phyloP scores from a whole-genome alignment of 2,329 filamentous ascomycete genomes.

The Scopulariopsis brevicaulis region DNA sequence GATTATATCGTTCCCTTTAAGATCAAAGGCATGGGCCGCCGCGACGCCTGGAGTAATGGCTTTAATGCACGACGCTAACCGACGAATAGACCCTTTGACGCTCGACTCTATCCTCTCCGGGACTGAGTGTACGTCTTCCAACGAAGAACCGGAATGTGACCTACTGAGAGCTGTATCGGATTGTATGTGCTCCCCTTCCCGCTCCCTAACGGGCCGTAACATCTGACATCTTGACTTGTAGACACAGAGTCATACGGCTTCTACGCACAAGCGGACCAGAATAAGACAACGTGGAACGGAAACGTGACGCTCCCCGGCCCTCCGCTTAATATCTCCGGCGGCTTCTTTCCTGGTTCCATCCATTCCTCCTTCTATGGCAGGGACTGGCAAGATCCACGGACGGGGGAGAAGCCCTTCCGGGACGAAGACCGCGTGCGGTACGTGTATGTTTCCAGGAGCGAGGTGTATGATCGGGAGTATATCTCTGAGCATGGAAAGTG shows the following conservation, averaged over 20 bases:
- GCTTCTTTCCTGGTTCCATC: conserved; percentile 1
- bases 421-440: background rate
- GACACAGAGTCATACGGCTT: conserved; percentile 9
- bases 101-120: too few species aligned
- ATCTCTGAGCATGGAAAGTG: conserved; percentile 9
- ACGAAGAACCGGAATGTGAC: background rate
- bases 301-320: conserved; percentile 2
- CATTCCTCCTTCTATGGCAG: background rate
- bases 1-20: conserved; percentile 5
- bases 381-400: background rate
- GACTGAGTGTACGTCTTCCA: background rate
- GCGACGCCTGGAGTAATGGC: too few species aligned
- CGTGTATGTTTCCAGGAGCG: background rate
- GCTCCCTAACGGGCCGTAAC: background rate
- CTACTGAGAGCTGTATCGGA: background rate
- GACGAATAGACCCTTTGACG: background rate
- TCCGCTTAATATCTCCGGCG: conserved; percentile 9
- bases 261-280: conserved; percentile 5
- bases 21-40: background rate
- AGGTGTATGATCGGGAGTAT: conserved; percentile 10
- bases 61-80: too few species aligned
- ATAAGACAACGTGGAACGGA: conserved; percentile 2
- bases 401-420: background rate
- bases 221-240: background rate
- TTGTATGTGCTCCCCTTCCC: background rate